These are phyloP conservation scores for Niebla homalea DNA, from an alignment of 495 filamentous ascomycete species.

Conservation along the genomic window DNA sequence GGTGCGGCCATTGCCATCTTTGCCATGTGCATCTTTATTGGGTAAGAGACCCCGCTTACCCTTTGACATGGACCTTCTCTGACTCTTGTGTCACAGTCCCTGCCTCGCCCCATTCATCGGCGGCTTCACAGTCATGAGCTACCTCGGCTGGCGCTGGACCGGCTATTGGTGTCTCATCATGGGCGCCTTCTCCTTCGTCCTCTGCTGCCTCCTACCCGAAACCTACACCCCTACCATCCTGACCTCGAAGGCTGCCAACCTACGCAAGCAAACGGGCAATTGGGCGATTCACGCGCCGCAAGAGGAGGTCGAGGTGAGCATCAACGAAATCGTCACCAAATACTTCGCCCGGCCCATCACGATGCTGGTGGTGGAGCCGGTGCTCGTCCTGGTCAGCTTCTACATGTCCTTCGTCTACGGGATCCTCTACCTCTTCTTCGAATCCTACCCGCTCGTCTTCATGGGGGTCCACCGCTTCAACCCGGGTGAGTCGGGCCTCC, in stretches of 20 bases:
- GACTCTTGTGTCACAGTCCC: conserved; percentile 27
- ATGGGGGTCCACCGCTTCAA: conserved; percentile 29
- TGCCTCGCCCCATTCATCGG: conserved; percentile 27
- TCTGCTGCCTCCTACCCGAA: conserved; percentile 43
- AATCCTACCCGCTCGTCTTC: conserved; percentile 48
- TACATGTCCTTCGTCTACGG: conserved; percentile 39
- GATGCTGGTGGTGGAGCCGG: conserved; percentile 48
- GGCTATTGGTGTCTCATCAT: conserved; percentile 50
- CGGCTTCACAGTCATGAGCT: conserved; percentile 39
- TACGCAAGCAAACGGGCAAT: conserved; percentile 49
- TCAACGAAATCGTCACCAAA: conserved; percentile 31
- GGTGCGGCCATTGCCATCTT: conserved; percentile 48
- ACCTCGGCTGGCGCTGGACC: conserved; percentile 52
- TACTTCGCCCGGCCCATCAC: conserved; percentile 47
- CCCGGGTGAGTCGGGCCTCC: conserved; percentile 36
- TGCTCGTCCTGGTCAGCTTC: conserved; percentile 38
- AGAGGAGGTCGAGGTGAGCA: conserved; percentile 39
- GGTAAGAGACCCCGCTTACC: conserved; percentile 43
- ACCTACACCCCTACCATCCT: conserved; percentile 47
- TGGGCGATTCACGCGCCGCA: conserved; percentile 44
- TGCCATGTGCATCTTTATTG: conserved; percentile 39
- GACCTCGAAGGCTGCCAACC: conserved; percentile 37
- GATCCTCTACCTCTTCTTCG: conserved; percentile 51
- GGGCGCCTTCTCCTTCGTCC: conserved; percentile 32
- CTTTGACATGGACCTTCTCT: conserved; percentile 35